Evolutionary conservation across 2,329 filamentous ascomycete species (phyloP), one percentile per base, ranked within the genome.

Genomic region (Aspergillaceae sp.): DNA sequence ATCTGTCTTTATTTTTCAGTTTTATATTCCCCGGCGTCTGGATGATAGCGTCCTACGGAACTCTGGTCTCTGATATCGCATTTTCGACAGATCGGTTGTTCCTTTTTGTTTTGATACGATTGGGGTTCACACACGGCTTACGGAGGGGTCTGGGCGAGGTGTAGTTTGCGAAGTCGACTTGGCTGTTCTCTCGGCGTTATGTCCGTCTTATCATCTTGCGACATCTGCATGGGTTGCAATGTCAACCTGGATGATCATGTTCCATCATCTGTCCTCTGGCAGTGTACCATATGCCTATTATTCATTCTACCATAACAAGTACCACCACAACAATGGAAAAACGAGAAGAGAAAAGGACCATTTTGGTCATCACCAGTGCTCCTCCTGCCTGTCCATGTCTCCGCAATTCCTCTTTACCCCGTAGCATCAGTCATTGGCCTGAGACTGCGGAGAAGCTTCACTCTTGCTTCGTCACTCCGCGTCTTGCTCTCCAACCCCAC

Each of bases 11-110:
- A 49, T 44, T 48, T 50, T 42, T 48, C 40, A 38, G 9, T 11
- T 43, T 48, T 34, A 48, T 52, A 48, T 53, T 42, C 46, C 47
- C 47, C 47, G 56, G 56, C 54, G 56, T 58, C 56, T 54, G 53
- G 45, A 50, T 48, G 56, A 52, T 54, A 49, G 48, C 51, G 51
- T 56, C 45, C 46, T 46, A 48, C 48, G 42, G 59, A 56, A 56
- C 54, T 53, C 55, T 51, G 53, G 49, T 42, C 50, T 50, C 19
- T 42, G 30, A 32, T 32, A 32, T 42, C 11, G 8, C 19, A 35
- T 35, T 29, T 19, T 34, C 41, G 29, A 34, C 41, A 3, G 10
- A 26, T n/a, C 26, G 36, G 40, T 41, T 40, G 38, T n/a, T n/a
- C 9, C 9, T 42, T 27, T 32, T 27, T 34, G 5, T 34, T 42